phyloP scores from a whole-genome alignment of 2,329 filamentous ascomycete genomes.

The Pseudocercospora cruenta region DNA sequence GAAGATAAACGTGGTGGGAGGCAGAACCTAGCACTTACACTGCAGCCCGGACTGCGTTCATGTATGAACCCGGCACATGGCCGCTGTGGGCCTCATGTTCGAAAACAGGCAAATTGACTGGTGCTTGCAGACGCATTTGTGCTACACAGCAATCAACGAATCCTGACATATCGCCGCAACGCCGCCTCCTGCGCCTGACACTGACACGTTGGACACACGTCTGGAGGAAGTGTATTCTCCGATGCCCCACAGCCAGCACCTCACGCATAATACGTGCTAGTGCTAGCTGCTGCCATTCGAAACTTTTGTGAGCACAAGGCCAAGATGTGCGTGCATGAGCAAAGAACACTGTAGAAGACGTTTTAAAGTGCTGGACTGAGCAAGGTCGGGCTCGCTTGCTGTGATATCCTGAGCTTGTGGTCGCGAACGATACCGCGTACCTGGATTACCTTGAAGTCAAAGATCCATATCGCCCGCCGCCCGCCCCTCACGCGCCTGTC shows the following conservation, averaged over 20 bases:
- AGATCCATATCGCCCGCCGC: slow-evolving; percentile 19
- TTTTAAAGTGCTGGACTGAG: slow-evolving; percentile 6
- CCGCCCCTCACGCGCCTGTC: slow-evolving; percentile 17
- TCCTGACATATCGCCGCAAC: neutral
- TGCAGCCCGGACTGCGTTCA: slow-evolving; percentile 1
- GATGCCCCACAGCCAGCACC: slow-evolving; percentile 16
- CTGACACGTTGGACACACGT: slow-evolving; percentile 5
- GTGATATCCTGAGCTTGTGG: neutral
- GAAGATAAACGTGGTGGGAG: neutral
- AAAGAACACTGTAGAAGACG: slow-evolving; percentile 19
- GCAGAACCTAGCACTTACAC: neutral
- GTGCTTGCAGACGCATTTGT: slow-evolving; percentile 16
- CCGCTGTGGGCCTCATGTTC: slow-evolving; percentile 10
- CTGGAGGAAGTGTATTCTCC: slow-evolving; percentile 1
- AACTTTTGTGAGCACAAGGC: slow-evolving; percentile 9
- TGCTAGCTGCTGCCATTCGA: neutral
- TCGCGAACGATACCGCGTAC: slow-evolving; percentile 18
- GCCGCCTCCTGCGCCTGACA: neutral
- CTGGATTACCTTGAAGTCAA: slow-evolving; percentile 27
- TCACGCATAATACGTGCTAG: slow-evolving; percentile 2
- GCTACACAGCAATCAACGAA: slow-evolving; percentile 9
- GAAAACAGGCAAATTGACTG: slow-evolving; percentile 16
- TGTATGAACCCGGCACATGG: slow-evolving; percentile 25
- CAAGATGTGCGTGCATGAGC: slow-evolving; percentile 21
- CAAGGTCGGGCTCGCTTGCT: neutral